Evolutionary conservation across 2,329 filamentous ascomycete species (phyloP), one percentile per base, ranked within the genome.

Genomic region (Colletotrichum sp.): DNA sequence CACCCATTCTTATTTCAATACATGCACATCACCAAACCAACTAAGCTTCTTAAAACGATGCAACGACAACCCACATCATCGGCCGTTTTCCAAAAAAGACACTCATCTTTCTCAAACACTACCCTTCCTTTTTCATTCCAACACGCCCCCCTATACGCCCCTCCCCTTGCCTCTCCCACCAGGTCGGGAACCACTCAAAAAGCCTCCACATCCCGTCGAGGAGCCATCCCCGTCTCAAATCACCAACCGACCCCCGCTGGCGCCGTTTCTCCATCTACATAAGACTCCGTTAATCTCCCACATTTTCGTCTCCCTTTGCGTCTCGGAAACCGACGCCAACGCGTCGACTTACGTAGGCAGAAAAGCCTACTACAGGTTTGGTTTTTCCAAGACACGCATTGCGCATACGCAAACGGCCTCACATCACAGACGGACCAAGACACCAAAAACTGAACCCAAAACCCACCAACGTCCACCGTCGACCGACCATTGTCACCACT

Each of bases 211-310:
- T 70, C 66, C 70, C 51, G 59, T 64, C 66, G 29, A 54, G n/a
- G 66, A 65, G 11, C 67, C 29, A 72, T 72, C 66, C 70, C 70
- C 29, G 66, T 31, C 70, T 58, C 21, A 47, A 21, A 59, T 59
- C 47, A 33, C 29, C 16, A 43, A 51, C 57, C 21, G 54, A 18
- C 51, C 31, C 59, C 59, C 33, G 34, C 31, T 38, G 31, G 43
- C 58, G 33, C 59, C 36, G 34, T 68, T 61, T 68, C 66, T 51
- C 36, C 43, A 66, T 74, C 18, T 58, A 72, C 47, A 33, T 16
- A 38, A 71, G 27, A 74, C 72, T 63, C 72, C 63, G 62, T 61
- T 66, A 67, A 72, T 72, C 47, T 66, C 71, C 57, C 66, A 38
- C 51, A 58, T 34, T 38, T 55, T 66, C 31, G 24, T 43, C 59